Percentiles rank a stretch among this genome's conserved stretches.
phyloP scores from a whole-genome alignment of 1,284 basidiomycete genomes.

The Trichosporon asahii region DNA sequence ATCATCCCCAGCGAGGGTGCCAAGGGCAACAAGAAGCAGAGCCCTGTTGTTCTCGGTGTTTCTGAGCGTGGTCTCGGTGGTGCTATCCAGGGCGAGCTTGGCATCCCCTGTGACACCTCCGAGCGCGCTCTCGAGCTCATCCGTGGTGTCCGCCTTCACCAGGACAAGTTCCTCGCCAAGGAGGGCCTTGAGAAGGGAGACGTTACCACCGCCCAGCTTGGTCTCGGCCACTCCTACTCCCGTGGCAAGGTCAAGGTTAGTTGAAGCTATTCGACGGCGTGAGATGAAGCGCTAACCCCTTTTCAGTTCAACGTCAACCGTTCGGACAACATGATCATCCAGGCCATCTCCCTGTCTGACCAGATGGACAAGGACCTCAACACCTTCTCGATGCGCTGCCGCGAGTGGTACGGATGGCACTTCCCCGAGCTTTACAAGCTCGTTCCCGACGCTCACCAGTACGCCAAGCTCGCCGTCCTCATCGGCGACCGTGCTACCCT shows the following conservation, averaged over 20 bases:
- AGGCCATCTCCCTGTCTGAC: slow-evolving; percentile 96
- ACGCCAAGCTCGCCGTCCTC: slow-evolving; percentile 80
- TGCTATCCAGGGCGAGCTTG: slow-evolving; percentile 73
- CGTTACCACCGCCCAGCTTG: slow-evolving; percentile 88
- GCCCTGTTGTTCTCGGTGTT: slow-evolving; percentile 76
- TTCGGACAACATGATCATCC: slow-evolving; percentile 99
- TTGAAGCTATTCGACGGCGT: slow-evolving; percentile 3
- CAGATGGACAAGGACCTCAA: slow-evolving; percentile 99
- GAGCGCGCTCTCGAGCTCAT: slow-evolving; percentile 84
- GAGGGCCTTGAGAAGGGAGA: slow-evolving; percentile 75
- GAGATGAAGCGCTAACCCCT: slow-evolving; percentile 13
- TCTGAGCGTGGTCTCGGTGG: slow-evolving; percentile 75
- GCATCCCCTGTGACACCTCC: slow-evolving; percentile 81
- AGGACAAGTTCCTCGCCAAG: slow-evolving; percentile 72
- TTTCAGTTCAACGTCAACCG: slow-evolving; percentile 92
- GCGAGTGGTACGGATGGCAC: slow-evolving; percentile 99
- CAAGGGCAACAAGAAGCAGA: slow-evolving; percentile 63
- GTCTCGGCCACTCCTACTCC: slow-evolving; percentile 96
- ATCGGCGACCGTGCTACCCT: slow-evolving; percentile 76
- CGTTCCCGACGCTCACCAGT: slow-evolving; percentile 92
- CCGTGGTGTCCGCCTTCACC: slow-evolving; percentile 89
- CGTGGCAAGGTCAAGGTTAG: slow-evolving; percentile 85
- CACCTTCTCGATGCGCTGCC: slow-evolving; percentile 95
- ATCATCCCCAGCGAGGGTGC: slow-evolving; percentile 65
- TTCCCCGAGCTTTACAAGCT: slow-evolving; percentile 96